A percentile compares a stretch with the other conserved stretches of the same genome.
phyloP scores from a whole-genome alignment of 2,329 filamentous ascomycete species.

The Aspergillus versicolor region DNA sequence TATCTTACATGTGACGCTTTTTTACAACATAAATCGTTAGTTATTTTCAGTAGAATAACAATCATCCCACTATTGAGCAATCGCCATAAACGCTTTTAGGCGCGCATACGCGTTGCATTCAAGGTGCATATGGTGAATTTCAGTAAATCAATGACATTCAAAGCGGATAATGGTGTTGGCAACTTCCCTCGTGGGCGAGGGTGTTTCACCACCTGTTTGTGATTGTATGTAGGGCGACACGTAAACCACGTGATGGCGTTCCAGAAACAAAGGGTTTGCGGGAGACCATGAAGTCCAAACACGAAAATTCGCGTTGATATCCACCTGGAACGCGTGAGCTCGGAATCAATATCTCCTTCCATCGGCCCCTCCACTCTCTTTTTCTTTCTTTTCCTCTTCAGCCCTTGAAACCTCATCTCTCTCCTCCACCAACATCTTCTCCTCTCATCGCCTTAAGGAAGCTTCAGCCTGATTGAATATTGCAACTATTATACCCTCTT shows the following conservation, averaged over 20 bases:
- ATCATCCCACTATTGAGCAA: background rate
- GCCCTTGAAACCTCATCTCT: conserved; percentile 11
- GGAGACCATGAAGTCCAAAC: conserved; percentile 29
- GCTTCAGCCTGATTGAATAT: conserved; percentile 11
- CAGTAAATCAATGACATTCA: background rate
- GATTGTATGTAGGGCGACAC: background rate
- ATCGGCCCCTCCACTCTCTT: conserved; percentile 28
- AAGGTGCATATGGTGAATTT: background rate
- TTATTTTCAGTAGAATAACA: background rate
- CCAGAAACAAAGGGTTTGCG: conserved; percentile 14
- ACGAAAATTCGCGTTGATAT: conserved; percentile 35
- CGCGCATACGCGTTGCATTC: background rate
- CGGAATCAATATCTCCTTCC: conserved; percentile 33
- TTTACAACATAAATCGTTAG: conserved; percentile 7
- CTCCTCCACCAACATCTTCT: background rate
- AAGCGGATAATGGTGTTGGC: background rate
- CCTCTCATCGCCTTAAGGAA: conserved; percentile 4
- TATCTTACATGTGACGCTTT: conserved; percentile 1
- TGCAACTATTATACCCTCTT: conserved; percentile 18
- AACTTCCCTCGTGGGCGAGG: background rate
- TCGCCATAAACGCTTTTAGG: background rate
- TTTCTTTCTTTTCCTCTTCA: conserved; percentile 23
- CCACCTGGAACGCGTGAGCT: conserved; percentile 31
- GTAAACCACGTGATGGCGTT: background rate
- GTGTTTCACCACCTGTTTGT: background rate